Percentiles rank a stretch among this genome's conserved stretches.
phyloP scores from a whole-genome alignment of 306 rosid species.

The Cotoneaster glaucophyllus region DNA sequence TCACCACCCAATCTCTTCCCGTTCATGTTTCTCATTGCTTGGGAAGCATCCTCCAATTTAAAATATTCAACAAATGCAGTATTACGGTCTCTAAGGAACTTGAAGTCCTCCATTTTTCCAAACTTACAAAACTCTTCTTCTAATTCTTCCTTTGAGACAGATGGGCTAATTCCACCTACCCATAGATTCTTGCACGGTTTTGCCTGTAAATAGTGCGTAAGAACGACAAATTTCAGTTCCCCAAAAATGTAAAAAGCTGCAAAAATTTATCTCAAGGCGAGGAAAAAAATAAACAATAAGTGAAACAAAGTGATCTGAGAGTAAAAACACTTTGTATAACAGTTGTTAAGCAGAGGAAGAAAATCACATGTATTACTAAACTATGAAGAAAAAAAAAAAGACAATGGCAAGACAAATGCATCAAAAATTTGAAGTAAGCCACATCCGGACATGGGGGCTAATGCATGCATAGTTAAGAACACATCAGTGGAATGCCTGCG shows the following conservation, averaged over 20 bases:
- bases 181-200: constrained; percentile 80
- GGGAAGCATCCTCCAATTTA: constrained; percentile 79
- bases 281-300: neutral
- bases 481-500: neutral
- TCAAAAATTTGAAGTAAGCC: neutral
- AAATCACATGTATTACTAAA: neutral
- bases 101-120: constrained; percentile 83
- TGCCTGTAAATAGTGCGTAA: constrained; percentile 53
- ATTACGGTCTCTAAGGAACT: constrained; percentile 73
- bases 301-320: neutral
- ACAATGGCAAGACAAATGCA: neutral
- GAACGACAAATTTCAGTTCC: neutral
- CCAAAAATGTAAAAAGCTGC: neutral
- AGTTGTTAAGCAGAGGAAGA: neutral
- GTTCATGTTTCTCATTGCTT: constrained; percentile 84
- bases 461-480: neutral
- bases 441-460: neutral
- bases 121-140: constrained; percentile 77
- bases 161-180: constrained; percentile 92
- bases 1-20: constrained; percentile 84
- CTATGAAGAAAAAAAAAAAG: neutral
- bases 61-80: constrained; percentile 86
- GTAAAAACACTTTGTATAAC: neutral
- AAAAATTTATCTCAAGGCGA: neutral
- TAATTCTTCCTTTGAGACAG: constrained; percentile 72